Base-by-base conservation (phyloP, 2,329 filamentous ascomycete genomes). In the Aspergillus sojae region DNA sequence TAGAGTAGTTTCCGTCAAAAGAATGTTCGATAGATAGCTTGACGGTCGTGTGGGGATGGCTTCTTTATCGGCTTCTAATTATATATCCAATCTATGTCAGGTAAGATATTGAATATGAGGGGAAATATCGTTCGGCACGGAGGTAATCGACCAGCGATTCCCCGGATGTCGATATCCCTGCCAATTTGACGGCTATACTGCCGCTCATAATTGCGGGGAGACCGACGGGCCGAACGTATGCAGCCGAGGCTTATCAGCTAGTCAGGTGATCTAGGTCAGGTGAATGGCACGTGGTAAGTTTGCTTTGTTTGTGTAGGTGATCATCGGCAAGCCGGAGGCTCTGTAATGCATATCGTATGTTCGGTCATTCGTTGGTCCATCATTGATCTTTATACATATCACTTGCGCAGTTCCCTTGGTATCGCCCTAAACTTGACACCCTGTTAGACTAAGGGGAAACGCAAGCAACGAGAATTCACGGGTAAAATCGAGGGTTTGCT, bases 171-270 rank as follows among this genome's bases (percentile, higher is more conserved):
- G 12, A 46, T 23, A 14, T 12, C 5, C 12, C 12, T 26, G 26
- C 46, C 23, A 48, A 28, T 30, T 23, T 19, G 14, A n/a, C 46
- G 48, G 46, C 23, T 64, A 55, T 55, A 28, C 62, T 52, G 16
- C 26, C 46, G 26, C 46, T 30, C 26, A 32, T 52, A 41, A n/a
- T 52, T 52, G 48, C 55, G 56, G 56, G 56, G 61, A 62, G 55
- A 32, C 67, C 65, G 64, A 67, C 62, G 65, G 60, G 32, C 63
- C 67, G 65, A 28, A 66, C 28, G 39, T 23, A 21, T 2, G 32
- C 30, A 66, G 58, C 67, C 64, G 63, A 66, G 68, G 63, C 63
- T 58, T 62, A 58, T 48, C 34, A 39, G 9, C 21, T 41, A 11
- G 39, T 65, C 63, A 65, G n/a, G 56, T 57, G 60, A 65, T 9